These are phyloP conservation scores for Amphichorda felina DNA, from an alignment of 2,329 filamentous ascomycete genomes.

Conservation along the genomic window DNA sequence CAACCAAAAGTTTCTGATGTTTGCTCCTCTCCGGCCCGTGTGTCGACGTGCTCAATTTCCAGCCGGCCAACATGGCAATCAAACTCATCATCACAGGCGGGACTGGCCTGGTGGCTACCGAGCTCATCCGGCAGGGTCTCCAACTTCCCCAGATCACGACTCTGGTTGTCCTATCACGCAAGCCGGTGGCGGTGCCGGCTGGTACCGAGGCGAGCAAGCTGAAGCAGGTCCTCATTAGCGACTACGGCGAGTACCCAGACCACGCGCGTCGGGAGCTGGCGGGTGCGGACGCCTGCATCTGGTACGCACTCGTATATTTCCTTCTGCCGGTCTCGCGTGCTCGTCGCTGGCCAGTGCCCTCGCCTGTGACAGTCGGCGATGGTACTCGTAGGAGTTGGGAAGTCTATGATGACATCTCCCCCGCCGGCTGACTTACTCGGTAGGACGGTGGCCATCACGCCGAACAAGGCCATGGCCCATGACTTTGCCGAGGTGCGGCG, in stretches of 20 bases:
- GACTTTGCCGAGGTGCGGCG: slow-evolving; percentile 22
- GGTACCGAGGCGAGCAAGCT: slow-evolving; percentile 21
- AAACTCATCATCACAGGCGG: slow-evolving; percentile 30
- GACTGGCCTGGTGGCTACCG: slow-evolving; percentile 27
- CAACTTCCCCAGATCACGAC: slow-evolving; percentile 12
- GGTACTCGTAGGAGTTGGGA: neutral
- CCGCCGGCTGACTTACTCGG: neutral
- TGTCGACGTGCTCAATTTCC: too few species aligned
- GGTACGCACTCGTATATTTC: too few species aligned
- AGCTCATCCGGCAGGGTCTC: slow-evolving; percentile 14
- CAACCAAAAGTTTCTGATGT: too few species aligned
- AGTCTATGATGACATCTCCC: neutral
- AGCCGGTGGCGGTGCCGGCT: slow-evolving; percentile 12
- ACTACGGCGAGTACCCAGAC: slow-evolving; percentile 28
- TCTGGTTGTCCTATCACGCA: slow-evolving; percentile 28
- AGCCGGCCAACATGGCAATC: too few species aligned
- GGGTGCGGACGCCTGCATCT: slow-evolving; percentile 29
- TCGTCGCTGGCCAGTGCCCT: too few species aligned
- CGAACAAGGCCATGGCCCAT: slow-evolving; percentile 15
- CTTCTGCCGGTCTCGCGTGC: too few species aligned
- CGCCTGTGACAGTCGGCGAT: neutral
- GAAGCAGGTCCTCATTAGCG: slow-evolving; percentile 22
- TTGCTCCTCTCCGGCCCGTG: too few species aligned
- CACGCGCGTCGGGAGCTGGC: slow-evolving; percentile 23
- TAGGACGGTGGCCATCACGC: slow-evolving; percentile 31